A percentile compares a stretch with the other conserved stretches of the same genome.
Conservation (phyloP, 306 rosid genomes). For the Nissolia schottii region DNA sequence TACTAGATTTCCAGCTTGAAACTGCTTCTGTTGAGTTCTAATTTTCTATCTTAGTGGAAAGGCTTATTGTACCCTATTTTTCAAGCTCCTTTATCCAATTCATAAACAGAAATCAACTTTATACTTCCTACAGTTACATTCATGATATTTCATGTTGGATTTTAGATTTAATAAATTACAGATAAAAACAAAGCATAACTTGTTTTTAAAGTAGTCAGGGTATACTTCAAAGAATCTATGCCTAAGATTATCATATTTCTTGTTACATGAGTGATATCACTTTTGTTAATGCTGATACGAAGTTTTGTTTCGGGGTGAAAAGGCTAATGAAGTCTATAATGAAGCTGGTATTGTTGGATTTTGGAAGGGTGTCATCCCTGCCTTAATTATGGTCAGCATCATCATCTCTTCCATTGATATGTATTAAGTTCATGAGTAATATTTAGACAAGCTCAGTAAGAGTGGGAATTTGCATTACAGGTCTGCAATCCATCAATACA, state of each 20-base stretch:
- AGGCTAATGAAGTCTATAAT: constrained; percentile 59
- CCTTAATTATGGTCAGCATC: constrained; percentile 72
- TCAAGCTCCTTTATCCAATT: background rate
- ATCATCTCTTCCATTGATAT: constrained; percentile 2
- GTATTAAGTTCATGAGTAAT: background rate
- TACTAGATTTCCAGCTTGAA: background rate
- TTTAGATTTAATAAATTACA: background rate
- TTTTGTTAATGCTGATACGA: constrained; percentile 13
- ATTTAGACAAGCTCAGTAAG: background rate
- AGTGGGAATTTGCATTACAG: constrained; percentile 36
- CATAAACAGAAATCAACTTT: constrained; percentile 1
- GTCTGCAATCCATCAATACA: constrained; percentile 89
- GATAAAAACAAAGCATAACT: background rate
- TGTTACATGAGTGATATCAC: background rate
- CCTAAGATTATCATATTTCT: background rate
- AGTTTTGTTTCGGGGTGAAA: constrained; percentile 17
- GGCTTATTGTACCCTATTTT: background rate
- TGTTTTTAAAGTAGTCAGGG: background rate
- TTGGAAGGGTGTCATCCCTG: constrained; percentile 87
- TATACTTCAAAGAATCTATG: background rate
- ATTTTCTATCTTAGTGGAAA: background rate
- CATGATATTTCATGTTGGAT: background rate
- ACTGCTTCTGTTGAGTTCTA: background rate
- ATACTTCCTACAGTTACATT: background rate
- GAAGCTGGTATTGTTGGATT: constrained; percentile 74